Conservation (phyloP, 768 basidiomycete species). For the Galerina sulciceps region DNA sequence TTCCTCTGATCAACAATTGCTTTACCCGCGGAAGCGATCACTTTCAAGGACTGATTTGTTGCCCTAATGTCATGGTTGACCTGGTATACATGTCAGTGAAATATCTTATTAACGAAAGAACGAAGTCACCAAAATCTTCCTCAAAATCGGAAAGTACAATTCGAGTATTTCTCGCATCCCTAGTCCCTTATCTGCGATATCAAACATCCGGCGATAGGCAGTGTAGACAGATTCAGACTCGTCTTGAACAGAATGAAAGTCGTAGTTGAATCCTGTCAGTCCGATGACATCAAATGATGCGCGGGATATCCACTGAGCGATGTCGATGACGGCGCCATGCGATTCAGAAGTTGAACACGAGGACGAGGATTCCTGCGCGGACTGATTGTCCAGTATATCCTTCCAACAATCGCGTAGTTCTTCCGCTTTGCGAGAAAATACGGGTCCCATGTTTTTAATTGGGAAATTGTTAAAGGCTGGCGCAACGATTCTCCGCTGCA, state of each 20-base stretch:
- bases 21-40: conserved; percentile 45
- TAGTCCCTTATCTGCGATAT: conserved; percentile 50
- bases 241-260: conserved; percentile 51
- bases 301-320: conserved; percentile 62
- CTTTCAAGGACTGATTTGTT: conserved; percentile 39
- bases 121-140: conserved; percentile 46
- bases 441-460: conserved; percentile 46
- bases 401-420: conserved; percentile 52
- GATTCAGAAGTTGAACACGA: conserved; percentile 10
- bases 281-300: conserved; percentile 70
- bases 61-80: conserved; percentile 43
- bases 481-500: conserved; percentile 50
- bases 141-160: conserved; percentile 49
- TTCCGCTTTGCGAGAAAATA: conserved; percentile 56
- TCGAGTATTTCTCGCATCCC: conserved; percentile 43
- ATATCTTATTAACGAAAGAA: background rate
- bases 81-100: conserved; percentile 26
- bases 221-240: conserved; percentile 52
- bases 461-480: conserved; percentile 54
- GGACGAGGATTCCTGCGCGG: background rate
- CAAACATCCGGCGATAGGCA: conserved; percentile 55
- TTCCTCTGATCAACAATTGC: conserved; percentile 49
- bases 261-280: conserved; percentile 57
- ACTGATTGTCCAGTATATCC: conserved; percentile 24
- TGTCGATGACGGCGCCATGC: conserved; percentile 41